A percentile compares a stretch with the other conserved stretches of the same genome.
Evolutionary conservation across 2,329 filamentous ascomycete genomes (phyloP).

Genomic region (Sporothrix mexicana): DNA sequence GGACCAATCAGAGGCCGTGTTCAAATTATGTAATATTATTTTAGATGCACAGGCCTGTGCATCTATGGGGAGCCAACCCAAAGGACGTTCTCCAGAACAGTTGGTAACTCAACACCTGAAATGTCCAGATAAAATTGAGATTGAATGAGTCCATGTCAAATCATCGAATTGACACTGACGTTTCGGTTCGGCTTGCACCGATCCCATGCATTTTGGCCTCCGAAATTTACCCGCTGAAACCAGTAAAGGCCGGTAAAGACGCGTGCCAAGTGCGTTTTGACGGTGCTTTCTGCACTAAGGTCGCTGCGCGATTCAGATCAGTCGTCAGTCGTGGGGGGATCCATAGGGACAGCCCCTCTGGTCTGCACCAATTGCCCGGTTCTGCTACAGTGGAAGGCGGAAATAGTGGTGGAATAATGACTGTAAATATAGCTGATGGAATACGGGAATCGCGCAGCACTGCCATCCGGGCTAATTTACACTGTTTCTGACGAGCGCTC

Average conservation of each 20-base stretch:
- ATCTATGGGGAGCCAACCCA: too few relatives aligned
- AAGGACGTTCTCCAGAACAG: too few relatives aligned
- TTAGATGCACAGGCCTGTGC: too few relatives aligned
- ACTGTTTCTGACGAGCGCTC: conserved; percentile 1
- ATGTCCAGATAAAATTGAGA: too few relatives aligned
- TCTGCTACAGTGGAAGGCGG: not conserved
- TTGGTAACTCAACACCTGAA: too few relatives aligned
- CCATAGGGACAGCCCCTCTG: not conserved
- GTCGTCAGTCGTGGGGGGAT: not conserved
- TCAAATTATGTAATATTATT: too few relatives aligned
- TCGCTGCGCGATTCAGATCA: not conserved
- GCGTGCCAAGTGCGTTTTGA: not conserved
- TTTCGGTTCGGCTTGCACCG: too few relatives aligned
- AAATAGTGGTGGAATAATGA: not conserved
- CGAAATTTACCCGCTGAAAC: not conserved
- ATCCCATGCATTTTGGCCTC: not conserved
- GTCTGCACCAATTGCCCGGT: conserved; percentile 3
- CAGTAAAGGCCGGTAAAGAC: not conserved
- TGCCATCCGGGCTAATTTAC: conserved; percentile 3
- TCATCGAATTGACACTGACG: too few relatives aligned
- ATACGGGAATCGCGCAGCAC: conserved; percentile 8
- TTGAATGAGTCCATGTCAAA: too few relatives aligned
- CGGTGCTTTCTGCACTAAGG: not conserved
- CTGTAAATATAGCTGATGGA: not conserved
- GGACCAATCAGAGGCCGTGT: too few relatives aligned